Percentiles rank a stretch among this genome's conserved stretches.
These are phyloP conservation scores for Suillus subaureus DNA, from an alignment of 768 basidiomycete species.

Conservation along the genomic window DNA sequence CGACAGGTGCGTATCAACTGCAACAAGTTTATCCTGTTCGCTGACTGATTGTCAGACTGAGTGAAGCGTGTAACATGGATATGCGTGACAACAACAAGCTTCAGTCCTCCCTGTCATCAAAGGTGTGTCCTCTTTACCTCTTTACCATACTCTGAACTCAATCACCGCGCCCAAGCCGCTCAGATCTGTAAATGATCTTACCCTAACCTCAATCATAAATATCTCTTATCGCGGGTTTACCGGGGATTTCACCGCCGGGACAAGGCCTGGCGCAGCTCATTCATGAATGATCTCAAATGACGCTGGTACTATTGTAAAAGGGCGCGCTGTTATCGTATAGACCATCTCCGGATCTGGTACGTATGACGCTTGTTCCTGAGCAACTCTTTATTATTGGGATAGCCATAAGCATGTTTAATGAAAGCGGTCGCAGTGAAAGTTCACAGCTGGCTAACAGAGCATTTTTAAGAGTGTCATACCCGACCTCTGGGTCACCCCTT, in stretches of 20 bases:
- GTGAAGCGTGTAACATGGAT: constrained; percentile 86
- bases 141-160: constrained; percentile 7
- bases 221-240: constrained; percentile 87
- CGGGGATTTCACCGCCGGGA: constrained; percentile 65
- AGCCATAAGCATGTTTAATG: constrained; percentile 67
- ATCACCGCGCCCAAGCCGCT: constrained; percentile 59
- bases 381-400: constrained; percentile 70
- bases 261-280: constrained; percentile 74
- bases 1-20: constrained; percentile 57
- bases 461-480: constrained; percentile 89
- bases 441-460: constrained; percentile 80
- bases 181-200: constrained; percentile 56
- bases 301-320: constrained; percentile 64
- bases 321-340: constrained; percentile 78
- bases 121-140: constrained; percentile 43
- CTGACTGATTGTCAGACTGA: constrained; percentile 75
- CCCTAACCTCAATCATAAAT: constrained; percentile 85
- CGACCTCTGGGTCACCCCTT: constrained; percentile 82
- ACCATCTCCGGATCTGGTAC: constrained; percentile 96
- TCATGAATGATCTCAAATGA: constrained; percentile 61
- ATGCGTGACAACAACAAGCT: constrained; percentile 78
- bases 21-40: not conserved
- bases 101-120: constrained; percentile 90
- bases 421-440: constrained; percentile 5
- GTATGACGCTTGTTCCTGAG: constrained; percentile 86